Conservation (phyloP, 1,284 basidiomycete genomes). For the Lentinula novae-zelandiae region DNA sequence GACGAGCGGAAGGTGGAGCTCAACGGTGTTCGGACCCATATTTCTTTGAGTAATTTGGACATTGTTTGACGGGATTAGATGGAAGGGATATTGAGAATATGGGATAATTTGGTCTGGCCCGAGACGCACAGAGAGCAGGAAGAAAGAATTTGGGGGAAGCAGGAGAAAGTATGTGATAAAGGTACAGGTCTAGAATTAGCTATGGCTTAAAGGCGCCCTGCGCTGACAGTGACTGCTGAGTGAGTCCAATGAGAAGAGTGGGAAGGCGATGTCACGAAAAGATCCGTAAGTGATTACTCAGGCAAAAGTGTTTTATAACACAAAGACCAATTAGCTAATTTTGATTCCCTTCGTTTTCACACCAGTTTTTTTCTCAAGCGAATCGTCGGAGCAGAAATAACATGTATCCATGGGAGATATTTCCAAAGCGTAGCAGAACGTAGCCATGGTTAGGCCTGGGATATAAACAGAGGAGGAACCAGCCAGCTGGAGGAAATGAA, state of each 20-base stretch:
- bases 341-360: neutral
- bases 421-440: neutral
- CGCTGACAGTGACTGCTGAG: neutral
- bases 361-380: neutral
- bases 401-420: neutral
- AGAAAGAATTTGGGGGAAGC: neutral
- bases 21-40: slow-evolving; percentile 25
- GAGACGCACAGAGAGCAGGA: neutral
- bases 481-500: too few species aligned
- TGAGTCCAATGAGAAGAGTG: neutral
- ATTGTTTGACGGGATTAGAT: slow-evolving; percentile 11
- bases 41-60: slow-evolving; percentile 27
- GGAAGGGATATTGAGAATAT: neutral
- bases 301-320: neutral
- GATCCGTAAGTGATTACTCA: neutral
- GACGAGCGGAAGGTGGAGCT: slow-evolving; percentile 19
- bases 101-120: neutral
- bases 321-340: slow-evolving; percentile 2
- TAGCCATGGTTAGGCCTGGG: neutral
- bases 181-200: neutral
- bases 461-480: neutral
- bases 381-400: neutral
- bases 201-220: neutral
- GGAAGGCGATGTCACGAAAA: neutral
- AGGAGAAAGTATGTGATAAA: neutral